These are phyloP conservation scores for Plasmodium inui DNA, from an alignment of 169 alveolate genomes.

Conservation along the genomic window DNA sequence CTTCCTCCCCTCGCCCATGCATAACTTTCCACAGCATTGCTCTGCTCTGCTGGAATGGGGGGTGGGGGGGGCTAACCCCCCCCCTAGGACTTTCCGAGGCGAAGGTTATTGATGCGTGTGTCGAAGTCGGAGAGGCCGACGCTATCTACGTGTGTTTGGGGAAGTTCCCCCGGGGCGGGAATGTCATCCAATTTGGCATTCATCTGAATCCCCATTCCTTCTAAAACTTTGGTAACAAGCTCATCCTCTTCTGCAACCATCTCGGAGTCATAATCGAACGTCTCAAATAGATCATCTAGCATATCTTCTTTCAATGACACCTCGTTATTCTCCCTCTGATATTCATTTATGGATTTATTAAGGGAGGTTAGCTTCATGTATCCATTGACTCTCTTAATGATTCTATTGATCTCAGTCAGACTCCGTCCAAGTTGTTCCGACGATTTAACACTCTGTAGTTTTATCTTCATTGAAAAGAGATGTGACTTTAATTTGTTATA, in stretches of 20 bases:
- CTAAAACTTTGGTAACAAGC: constrained; percentile 37
- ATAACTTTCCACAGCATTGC: neutral
- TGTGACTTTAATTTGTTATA: constrained; percentile 51
- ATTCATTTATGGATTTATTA: constrained; percentile 39
- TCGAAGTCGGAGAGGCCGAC: constrained; percentile 1
- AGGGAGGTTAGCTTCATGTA: constrained; percentile 13
- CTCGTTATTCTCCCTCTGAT: constrained; percentile 44
- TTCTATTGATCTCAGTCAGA: constrained; percentile 13
- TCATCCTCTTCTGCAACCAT: constrained; percentile 55
- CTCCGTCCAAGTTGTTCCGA: constrained; percentile 59
- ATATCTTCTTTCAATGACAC: constrained; percentile 50
- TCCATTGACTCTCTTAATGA: constrained; percentile 42
- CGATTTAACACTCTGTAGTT: constrained; percentile 63
- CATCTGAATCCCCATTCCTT: constrained; percentile 32
- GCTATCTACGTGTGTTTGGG: neutral
- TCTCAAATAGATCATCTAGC: constrained; percentile 50
- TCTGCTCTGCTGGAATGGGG: too few relatives aligned
- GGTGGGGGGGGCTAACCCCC: neutral
- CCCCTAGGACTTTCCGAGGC: neutral
- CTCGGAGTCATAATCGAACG: constrained; percentile 43
- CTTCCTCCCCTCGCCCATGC: neutral
- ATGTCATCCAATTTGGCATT: constrained; percentile 36
- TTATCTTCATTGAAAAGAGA: constrained; percentile 54
- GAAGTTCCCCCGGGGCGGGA: neutral
- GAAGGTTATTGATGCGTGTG: constrained; percentile 24